Evolutionary conservation across 2,329 filamentous ascomycete species (phyloP).

Genomic region (Pseudogymnoascus sp.): DNA sequence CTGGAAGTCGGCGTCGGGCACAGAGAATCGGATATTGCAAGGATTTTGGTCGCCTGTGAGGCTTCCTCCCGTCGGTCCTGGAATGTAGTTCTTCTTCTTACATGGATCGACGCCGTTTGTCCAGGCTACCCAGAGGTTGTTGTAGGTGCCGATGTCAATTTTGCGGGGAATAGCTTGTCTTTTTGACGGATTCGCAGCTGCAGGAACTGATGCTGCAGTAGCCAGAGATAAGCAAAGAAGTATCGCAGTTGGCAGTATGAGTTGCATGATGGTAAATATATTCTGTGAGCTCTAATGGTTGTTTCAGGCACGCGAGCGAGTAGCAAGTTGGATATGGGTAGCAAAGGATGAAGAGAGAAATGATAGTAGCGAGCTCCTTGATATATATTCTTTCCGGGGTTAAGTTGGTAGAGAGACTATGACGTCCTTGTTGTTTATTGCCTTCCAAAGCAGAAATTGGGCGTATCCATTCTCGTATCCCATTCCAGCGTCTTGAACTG

Average conservation of each 20-base stretch:
- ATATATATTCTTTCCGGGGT: neutral
- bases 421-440: neutral
- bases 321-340: neutral
- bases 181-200: neutral
- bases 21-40: neutral
- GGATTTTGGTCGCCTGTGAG: neutral
- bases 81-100: neutral
- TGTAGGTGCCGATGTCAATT: neutral
- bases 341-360: neutral
- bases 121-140: neutral
- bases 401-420: neutral
- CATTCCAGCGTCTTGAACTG: neutral
- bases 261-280: conserved; percentile 3
- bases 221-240: neutral
- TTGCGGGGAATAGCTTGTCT: neutral
- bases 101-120: neutral
- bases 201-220: neutral
- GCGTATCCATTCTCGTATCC: neutral
- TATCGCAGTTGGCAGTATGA: neutral
- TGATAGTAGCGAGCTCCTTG: neutral
- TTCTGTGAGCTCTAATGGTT: neutral
- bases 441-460: neutral
- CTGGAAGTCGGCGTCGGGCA: neutral
- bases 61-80: neutral
- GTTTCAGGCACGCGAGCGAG: neutral